A percentile compares a stretch with the other conserved stretches of the same genome.
Conservation (phyloP, 345 rosid genomes). For the Odontarrhena argentea region DNA sequence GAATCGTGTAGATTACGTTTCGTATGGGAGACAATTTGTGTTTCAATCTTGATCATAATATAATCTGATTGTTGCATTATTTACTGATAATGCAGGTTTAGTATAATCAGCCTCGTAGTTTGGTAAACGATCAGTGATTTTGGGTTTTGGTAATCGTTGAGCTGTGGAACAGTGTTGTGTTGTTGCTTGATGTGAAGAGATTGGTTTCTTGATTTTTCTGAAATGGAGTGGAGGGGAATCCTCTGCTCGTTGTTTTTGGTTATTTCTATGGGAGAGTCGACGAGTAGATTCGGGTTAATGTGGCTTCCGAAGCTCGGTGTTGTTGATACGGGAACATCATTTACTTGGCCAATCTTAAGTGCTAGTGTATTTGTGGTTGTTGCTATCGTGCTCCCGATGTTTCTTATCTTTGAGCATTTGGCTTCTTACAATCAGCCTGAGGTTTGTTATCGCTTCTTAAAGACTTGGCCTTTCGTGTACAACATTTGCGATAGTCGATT, state of each 20-base stretch:
- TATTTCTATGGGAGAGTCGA: constrained; percentile 61
- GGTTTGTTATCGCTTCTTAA: constrained; percentile 54
- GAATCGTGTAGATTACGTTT: background rate
- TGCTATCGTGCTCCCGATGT: constrained; percentile 83
- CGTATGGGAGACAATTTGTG: constrained; percentile 2
- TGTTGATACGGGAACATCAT: constrained; percentile 44
- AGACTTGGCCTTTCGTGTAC: background rate
- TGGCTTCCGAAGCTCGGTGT: constrained; percentile 54
- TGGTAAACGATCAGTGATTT: constrained; percentile 11
- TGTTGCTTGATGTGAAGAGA: constrained; percentile 23
- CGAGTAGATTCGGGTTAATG: constrained; percentile 47
- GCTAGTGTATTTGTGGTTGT: constrained; percentile 80
- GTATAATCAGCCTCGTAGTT: background rate
- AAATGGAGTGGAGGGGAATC: constrained; percentile 66
- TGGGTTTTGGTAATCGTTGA: constrained; percentile 10
- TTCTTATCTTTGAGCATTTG: constrained; percentile 86
- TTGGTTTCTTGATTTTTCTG: background rate
- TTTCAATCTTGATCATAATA: constrained; percentile 3
- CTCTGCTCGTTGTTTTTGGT: constrained; percentile 57
- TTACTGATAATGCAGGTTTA: constrained; percentile 31
- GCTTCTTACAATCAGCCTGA: constrained; percentile 96
- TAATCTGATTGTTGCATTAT: background rate
- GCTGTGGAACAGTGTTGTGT: constrained; percentile 11
- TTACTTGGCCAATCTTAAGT: constrained; percentile 85
- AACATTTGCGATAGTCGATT: background rate